phyloP scores from a whole-genome alignment of 345 rosid species.

The Gossypium longicalyx region DNA sequence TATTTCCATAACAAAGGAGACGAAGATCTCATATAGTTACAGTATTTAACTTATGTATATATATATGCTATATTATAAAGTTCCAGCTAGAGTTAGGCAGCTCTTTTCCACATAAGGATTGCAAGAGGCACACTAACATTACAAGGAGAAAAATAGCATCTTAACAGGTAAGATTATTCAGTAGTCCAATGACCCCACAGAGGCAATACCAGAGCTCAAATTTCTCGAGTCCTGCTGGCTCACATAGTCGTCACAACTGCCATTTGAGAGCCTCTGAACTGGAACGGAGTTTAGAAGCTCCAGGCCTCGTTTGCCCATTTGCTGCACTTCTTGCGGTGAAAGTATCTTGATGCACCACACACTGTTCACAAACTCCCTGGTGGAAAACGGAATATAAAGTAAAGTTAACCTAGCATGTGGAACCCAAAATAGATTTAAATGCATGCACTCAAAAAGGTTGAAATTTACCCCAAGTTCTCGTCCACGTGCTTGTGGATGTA shows the following conservation, averaged over 20 bases:
- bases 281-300: slow-evolving; percentile 76
- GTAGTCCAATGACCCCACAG: slow-evolving; percentile 77
- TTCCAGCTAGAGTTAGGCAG: slow-evolving; percentile 30
- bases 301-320: slow-evolving; percentile 86
- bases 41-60: slow-evolving; percentile 32
- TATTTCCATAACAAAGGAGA: slow-evolving; percentile 17
- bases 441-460: slow-evolving; percentile 2
- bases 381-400: not conserved
- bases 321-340: slow-evolving; percentile 89
- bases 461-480: not conserved
- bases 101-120: slow-evolving; percentile 19
- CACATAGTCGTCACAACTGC: slow-evolving; percentile 70
- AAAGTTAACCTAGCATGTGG: not conserved
- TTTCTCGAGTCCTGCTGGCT: slow-evolving; percentile 72
- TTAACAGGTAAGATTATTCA: slow-evolving; percentile 31
- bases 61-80: slow-evolving; percentile 13
- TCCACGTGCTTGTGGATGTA: not conserved
- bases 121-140: slow-evolving; percentile 25
- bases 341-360: slow-evolving; percentile 96
- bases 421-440: not conserved
- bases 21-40: slow-evolving; percentile 52
- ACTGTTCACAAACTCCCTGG: slow-evolving; percentile 94
- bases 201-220: slow-evolving; percentile 63
- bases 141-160: slow-evolving; percentile 20
- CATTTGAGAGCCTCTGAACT: slow-evolving; percentile 67